These are phyloP conservation scores for Cladophialophora carrionii DNA, from an alignment of 2,329 filamentous ascomycete species.

Conservation along the genomic window DNA sequence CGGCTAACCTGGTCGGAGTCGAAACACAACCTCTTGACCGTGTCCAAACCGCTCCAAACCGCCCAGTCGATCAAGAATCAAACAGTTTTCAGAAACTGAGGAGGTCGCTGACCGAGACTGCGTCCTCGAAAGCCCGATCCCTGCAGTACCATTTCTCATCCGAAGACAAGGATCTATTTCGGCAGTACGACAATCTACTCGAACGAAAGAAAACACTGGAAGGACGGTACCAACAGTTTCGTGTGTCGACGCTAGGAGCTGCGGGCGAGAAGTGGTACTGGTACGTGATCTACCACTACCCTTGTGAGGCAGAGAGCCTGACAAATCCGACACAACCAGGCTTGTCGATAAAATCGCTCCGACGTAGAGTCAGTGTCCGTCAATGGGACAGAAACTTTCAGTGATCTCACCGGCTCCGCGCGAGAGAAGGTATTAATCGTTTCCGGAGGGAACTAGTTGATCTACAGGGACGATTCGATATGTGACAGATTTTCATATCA, in stretches of 20 bases:
- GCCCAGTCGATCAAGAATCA: neutral
- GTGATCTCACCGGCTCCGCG: neutral
- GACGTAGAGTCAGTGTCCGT: conserved; percentile 11
- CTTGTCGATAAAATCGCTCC: conserved; percentile 16
- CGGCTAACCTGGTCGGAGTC: conserved; percentile 7
- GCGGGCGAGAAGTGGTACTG: conserved; percentile 21
- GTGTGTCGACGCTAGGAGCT: conserved; percentile 10
- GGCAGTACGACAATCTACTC: conserved; percentile 12
- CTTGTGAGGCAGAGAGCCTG: conserved; percentile 10
- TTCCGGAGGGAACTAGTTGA: conserved; percentile 10
- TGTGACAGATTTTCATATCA: conserved; percentile 4
- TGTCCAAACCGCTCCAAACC: conserved; percentile 11
- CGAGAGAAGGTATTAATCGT: conserved; percentile 1
- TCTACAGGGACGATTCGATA: neutral
- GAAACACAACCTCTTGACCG: conserved; percentile 4
- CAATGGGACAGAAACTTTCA: conserved; percentile 13
- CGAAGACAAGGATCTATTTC: conserved; percentile 13
- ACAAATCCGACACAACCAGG: neutral
- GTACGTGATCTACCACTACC: conserved; percentile 21
- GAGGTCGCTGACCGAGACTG: conserved; percentile 14
- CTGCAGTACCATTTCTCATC: conserved; percentile 8
- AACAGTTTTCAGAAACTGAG: conserved; percentile 11
- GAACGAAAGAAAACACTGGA: conserved; percentile 10
- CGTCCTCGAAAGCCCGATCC: conserved; percentile 8
- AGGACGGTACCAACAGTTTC: conserved; percentile 9